A percentile compares a stretch with the other conserved stretches of the same genome.
Conservation (phyloP, 495 filamentous ascomycete genomes). For the Neurospora hispaniola region DNA sequence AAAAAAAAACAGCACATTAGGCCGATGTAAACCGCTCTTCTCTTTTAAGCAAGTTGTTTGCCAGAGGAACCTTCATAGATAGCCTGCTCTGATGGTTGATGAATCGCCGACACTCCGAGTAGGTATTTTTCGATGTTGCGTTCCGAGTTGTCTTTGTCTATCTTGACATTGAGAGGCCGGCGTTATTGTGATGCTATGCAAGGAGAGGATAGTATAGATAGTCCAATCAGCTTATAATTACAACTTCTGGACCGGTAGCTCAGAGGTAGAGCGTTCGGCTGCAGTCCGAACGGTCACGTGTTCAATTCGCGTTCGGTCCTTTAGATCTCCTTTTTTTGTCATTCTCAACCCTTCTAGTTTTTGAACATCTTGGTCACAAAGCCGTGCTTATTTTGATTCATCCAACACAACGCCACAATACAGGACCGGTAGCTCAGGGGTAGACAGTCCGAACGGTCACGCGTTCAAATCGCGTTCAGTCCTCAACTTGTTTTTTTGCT, state of each 20-base stretch:
- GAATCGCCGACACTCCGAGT: neutral
- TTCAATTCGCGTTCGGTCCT: neutral
- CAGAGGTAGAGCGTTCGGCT: neutral
- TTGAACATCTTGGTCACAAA: neutral
- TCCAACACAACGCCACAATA: neutral
- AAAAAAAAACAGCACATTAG: neutral
- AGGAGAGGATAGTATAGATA: too few species aligned
- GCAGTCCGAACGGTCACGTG: neutral
- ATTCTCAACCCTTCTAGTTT: neutral
- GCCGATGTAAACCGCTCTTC: neutral
- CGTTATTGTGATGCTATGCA: neutral
- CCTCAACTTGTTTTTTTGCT: neutral
- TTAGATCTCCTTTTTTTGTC: neutral
- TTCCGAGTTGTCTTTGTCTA: neutral
- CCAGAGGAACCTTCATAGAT: neutral
- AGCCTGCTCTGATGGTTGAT: accelerated
- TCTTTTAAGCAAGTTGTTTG: neutral
- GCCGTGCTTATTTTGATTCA: neutral
- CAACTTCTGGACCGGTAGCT: neutral
- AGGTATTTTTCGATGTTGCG: neutral
- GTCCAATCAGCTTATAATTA: accelerated
- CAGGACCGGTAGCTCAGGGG: neutral
- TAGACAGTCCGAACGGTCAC: neutral
- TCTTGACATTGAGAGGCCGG: neutral
- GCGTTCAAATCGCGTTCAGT: neutral